phyloP scores from a whole-genome alignment of 805 yeast species.

The Candida fluviatilis region DNA sequence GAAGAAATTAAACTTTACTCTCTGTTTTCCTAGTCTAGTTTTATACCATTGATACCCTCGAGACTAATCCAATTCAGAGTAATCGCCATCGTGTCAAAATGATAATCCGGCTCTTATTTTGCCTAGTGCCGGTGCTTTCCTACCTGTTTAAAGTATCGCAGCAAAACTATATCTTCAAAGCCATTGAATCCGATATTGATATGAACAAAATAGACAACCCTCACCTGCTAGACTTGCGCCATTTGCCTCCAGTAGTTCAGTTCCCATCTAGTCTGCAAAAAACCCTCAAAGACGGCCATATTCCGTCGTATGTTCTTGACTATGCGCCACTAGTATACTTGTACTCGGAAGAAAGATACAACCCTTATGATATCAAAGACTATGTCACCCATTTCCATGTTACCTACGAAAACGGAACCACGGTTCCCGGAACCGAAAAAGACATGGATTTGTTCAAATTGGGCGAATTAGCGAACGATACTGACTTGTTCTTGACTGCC shows the following conservation, averaged over 20 bases:
- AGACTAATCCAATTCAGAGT: too few relatives aligned
- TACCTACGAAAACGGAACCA: slow-evolving; percentile 47
- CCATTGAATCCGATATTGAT: background rate
- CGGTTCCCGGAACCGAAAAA: slow-evolving; percentile 27
- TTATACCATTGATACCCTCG: too few relatives aligned
- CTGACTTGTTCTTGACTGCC: slow-evolving; percentile 56
- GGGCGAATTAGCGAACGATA: slow-evolving; percentile 20
- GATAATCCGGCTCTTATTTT: background rate
- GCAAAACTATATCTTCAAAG: background rate
- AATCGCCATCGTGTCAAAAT: too few relatives aligned
- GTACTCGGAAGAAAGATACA: slow-evolving; percentile 82
- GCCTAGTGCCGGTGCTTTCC: background rate
- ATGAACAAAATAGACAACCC: background rate
- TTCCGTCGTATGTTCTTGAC: slow-evolving; percentile 61
- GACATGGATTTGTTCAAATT: slow-evolving; percentile 30
- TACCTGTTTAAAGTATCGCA: background rate
- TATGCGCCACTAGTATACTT: slow-evolving; percentile 77
- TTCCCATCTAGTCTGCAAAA: slow-evolving; percentile 29
- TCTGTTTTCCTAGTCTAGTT: too few relatives aligned
- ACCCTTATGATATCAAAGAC: slow-evolving; percentile 76
- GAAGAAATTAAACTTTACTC: too few relatives aligned
- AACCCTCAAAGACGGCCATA: slow-evolving; percentile 46
- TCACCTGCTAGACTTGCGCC: background rate
- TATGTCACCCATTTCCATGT: slow-evolving; percentile 66
- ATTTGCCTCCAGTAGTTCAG: slow-evolving; percentile 37